A percentile compares a stretch with the other conserved stretches of the same genome.
phyloP scores from a whole-genome alignment of 129 eudicot species.

The Lactuca saligna region DNA sequence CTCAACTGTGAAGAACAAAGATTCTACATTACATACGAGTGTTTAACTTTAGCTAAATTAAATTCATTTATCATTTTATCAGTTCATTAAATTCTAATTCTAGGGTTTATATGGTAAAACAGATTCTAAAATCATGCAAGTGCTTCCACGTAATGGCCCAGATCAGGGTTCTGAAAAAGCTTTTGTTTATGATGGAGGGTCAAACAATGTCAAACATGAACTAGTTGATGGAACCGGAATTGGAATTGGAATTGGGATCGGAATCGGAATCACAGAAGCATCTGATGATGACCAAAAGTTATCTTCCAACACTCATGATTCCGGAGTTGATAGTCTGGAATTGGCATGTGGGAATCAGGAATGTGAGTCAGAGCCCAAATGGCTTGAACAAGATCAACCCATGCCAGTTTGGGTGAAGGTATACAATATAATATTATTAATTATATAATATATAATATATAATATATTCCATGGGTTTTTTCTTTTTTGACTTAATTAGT shows the following conservation, averaged over 20 bases:
- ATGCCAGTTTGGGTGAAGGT: conserved; percentile 98
- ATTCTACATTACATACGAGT: not conserved
- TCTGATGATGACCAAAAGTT: conserved; percentile 48
- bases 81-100: not conserved
- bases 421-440: too few relatives aligned
- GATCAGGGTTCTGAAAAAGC: conserved; percentile 47
- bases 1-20: not conserved
- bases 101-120: conserved; percentile 33
- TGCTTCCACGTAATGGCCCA: conserved; percentile 60
- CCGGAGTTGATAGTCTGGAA: conserved; percentile 59
- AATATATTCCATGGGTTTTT: too few relatives aligned
- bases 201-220: conserved; percentile 36
- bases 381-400: conserved; percentile 70
- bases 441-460: too few relatives aligned
- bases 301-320: conserved; percentile 50
- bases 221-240: conserved; percentile 29
- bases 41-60: not conserved
- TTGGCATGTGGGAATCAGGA: conserved; percentile 53
- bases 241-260: conserved; percentile 1
- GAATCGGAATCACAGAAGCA: conserved; percentile 31
- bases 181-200: conserved; percentile 43
- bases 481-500: not conserved
- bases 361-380: conserved; percentile 42
- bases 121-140: conserved; percentile 56
- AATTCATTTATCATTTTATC: not conserved